phyloP scores from a whole-genome alignment of 2,329 filamentous ascomycete species.

The Fusarium austroafricanum region DNA sequence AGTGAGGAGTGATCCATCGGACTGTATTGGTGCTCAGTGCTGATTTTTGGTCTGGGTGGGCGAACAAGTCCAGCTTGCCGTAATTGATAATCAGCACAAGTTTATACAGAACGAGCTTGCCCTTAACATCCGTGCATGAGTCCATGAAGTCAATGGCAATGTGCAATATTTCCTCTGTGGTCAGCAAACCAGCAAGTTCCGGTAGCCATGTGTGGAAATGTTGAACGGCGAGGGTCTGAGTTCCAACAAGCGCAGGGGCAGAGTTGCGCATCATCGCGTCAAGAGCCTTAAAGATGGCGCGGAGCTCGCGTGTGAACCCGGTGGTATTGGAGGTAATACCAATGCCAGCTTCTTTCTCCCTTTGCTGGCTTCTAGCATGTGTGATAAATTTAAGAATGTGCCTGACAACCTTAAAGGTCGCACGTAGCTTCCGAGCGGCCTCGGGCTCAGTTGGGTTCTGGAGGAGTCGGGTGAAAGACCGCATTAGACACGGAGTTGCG shows the following conservation, averaged over 20 bases:
- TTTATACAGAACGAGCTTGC: slow-evolving; percentile 92
- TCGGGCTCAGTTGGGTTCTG: slow-evolving; percentile 85
- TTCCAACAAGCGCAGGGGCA: slow-evolving; percentile 88
- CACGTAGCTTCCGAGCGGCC: slow-evolving; percentile 83
- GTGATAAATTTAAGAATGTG: slow-evolving; percentile 96
- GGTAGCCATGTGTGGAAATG: slow-evolving; percentile 99
- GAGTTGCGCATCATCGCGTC: slow-evolving; percentile 90
- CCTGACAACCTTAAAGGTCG: slow-evolving; percentile 93
- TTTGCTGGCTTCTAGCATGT: slow-evolving; percentile 86
- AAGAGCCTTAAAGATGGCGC: slow-evolving; percentile 88
- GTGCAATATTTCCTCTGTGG: slow-evolving; percentile 86
- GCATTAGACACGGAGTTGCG: slow-evolving; percentile 86
- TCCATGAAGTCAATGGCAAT: slow-evolving; percentile 95
- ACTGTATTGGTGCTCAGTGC: slow-evolving; percentile 84
- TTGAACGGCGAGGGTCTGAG: slow-evolving; percentile 93
- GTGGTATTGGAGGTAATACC: slow-evolving; percentile 81
- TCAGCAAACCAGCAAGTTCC: slow-evolving; percentile 81
- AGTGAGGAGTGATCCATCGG: slow-evolving; percentile 92
- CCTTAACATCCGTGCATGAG: slow-evolving; percentile 86
- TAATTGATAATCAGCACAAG: slow-evolving; percentile 94
- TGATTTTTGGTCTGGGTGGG: slow-evolving; percentile 78
- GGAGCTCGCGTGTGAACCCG: slow-evolving; percentile 83
- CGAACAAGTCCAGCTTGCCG: slow-evolving; percentile 83
- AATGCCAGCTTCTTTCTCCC: slow-evolving; percentile 87
- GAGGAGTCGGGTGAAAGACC: slow-evolving; percentile 86